A percentile compares a stretch with the other conserved stretches of the same genome.
These are phyloP conservation scores for Aspergillus fructus DNA, from an alignment of 2,329 filamentous ascomycete genomes.

Conservation along the genomic window DNA sequence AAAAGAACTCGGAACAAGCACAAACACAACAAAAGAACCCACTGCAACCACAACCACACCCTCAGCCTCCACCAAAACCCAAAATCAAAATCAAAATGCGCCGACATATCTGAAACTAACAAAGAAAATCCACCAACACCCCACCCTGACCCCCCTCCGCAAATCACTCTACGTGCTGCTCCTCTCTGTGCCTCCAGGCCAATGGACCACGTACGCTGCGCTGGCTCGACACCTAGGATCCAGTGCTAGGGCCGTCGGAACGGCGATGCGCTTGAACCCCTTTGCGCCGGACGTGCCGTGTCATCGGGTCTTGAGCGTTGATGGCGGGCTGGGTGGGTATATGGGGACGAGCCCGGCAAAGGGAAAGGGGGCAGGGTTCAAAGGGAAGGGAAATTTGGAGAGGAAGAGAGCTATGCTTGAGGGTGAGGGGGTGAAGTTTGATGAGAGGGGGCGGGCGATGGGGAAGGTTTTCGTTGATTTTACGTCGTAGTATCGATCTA, in stretches of 20 bases:
- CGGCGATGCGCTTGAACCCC: constrained; percentile 73
- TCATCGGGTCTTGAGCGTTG: constrained; percentile 74
- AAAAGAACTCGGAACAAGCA: background rate
- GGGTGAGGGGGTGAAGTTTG: constrained; percentile 38
- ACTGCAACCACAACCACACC: background rate
- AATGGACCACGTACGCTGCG: constrained; percentile 74
- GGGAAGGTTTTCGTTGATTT: constrained; percentile 22
- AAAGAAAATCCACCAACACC: constrained; percentile 28
- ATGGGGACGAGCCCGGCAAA: constrained; percentile 33
- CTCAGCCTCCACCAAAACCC: background rate
- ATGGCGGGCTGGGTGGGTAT: constrained; percentile 58
- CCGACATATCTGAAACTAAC: background rate
- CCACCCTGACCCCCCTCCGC: constrained; percentile 51
- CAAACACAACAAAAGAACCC: background rate
- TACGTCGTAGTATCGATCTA: background rate
- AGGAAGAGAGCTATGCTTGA: constrained; percentile 36
- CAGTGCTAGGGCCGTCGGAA: constrained; percentile 74
- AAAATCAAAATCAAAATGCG: too few species aligned
- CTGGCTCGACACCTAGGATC: constrained; percentile 67
- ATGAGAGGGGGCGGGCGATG: constrained; percentile 26
- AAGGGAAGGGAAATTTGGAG: constrained; percentile 40
- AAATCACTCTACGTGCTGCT: constrained; percentile 65
- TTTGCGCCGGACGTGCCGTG: constrained; percentile 82
- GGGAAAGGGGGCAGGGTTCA: constrained; percentile 36
- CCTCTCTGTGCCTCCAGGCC: constrained; percentile 72